These are phyloP conservation scores for Pholiota molesta DNA, from an alignment of 768 basidiomycete species.

Conservation along the genomic window DNA sequence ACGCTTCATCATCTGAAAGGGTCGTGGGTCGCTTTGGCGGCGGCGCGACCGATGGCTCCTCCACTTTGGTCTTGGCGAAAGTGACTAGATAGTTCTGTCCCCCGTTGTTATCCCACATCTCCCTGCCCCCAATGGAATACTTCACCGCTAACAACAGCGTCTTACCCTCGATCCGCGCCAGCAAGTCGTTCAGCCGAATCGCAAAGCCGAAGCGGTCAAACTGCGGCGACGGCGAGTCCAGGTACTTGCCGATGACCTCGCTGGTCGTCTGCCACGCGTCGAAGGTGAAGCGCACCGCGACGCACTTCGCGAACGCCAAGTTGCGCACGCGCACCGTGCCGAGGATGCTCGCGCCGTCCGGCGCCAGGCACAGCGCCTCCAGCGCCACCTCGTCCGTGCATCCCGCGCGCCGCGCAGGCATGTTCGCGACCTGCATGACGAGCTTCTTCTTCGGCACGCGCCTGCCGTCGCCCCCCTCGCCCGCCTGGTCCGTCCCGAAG, in stretches of 20 bases:
- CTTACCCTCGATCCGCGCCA: conserved; percentile 80
- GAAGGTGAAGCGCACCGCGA: conserved; percentile 90
- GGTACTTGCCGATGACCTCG: conserved; percentile 83
- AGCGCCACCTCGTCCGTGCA: conserved; percentile 49
- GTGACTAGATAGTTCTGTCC: conserved; percentile 78
- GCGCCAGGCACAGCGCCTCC: conserved; percentile 55
- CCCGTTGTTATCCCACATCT: conserved; percentile 93
- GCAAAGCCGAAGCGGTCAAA: conserved; percentile 80
- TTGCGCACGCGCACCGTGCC: conserved; percentile 84
- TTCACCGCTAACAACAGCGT: conserved; percentile 79
- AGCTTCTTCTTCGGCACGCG: conserved; percentile 39
- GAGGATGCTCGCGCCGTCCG: conserved; percentile 57
- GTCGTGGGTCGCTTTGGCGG: conserved; percentile 22
- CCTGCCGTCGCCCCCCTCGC: conserved; percentile 32
- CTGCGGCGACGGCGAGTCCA: conserved; percentile 30
- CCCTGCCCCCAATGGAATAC: conserved; percentile 68
- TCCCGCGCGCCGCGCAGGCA: conserved; percentile 49
- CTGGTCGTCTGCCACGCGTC: conserved; percentile 96
- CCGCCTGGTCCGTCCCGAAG: conserved; percentile 39
- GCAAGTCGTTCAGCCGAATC: conserved; percentile 77
- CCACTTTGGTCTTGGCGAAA: conserved; percentile 48
- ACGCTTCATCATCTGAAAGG: conserved; percentile 38
- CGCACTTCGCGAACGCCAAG: conserved; percentile 83
- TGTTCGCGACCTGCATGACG: conserved; percentile 68
- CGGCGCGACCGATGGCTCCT: conserved; percentile 15